Evolutionary conservation across 2,329 filamentous ascomycete species (phyloP).

Genomic region (Hymenotorrendiella dingleyae): DNA sequence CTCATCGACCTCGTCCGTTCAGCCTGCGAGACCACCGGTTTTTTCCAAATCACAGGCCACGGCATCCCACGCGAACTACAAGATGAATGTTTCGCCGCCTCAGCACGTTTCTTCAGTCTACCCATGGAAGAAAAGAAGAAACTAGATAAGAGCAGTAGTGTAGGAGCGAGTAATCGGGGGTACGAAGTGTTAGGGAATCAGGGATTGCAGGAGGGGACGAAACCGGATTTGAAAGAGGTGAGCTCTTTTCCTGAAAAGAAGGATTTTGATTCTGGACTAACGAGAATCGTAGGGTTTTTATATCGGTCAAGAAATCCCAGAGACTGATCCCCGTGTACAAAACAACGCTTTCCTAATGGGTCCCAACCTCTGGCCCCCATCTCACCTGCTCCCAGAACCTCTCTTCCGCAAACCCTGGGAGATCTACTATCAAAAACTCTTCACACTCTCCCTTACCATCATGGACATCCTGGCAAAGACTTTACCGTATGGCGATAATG

Average conservation of each 20-base stretch:
- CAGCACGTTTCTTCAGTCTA: conserved; percentile 42
- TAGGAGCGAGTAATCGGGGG: conserved; percentile 38
- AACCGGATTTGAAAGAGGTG: conserved; percentile 42
- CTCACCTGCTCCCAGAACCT: conserved; percentile 27
- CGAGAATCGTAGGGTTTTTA: conserved; percentile 31
- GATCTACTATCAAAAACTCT: conserved; percentile 36
- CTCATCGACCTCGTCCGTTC: conserved; percentile 34
- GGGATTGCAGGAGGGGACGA: conserved; percentile 37
- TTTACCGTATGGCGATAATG: conserved; percentile 36
- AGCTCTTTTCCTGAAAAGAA: too few relatives aligned
- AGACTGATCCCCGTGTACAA: conserved; percentile 32
- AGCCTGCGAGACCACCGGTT: conserved; percentile 42
- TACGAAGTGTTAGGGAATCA: conserved; percentile 44
- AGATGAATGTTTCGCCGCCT: conserved; percentile 34
- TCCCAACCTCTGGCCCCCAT: conserved; percentile 38
- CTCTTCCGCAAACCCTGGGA: conserved; percentile 35
- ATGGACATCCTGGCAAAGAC: conserved; percentile 38
- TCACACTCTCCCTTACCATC: conserved; percentile 33
- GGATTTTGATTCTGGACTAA: too few relatives aligned
- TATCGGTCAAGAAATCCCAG: conserved; percentile 36
- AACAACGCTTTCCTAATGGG: conserved; percentile 34
- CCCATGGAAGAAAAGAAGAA: conserved; percentile 40
- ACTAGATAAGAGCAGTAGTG: conserved; percentile 33
- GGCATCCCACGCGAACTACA: conserved; percentile 36
- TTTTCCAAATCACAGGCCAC: conserved; percentile 47